Base-by-base conservation (phyloP, 2,329 filamentous ascomycete species). In the Chaetomiaceae sp. region DNA sequence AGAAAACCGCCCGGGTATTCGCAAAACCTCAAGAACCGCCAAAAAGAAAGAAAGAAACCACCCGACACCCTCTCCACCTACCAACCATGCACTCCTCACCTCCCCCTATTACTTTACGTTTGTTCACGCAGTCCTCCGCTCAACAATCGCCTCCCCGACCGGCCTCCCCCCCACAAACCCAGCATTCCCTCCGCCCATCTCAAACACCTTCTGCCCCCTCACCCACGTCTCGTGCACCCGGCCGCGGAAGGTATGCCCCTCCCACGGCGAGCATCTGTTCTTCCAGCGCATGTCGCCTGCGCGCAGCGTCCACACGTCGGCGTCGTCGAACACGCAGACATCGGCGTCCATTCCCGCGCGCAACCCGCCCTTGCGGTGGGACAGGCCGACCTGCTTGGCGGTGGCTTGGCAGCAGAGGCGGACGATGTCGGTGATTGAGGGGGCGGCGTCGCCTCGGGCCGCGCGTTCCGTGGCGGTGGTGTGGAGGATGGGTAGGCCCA, bases 181-280 rank as follows among this genome's bases (percentile, higher is more conserved):
- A 4, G 64, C 69, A 31, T 77, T 71, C 5, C 52, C 62, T 0
- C 75, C 80, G n/a, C 81, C 83, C 29, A 88, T 75, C 58, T 81
- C 79, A 68, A 87, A 95, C n/a, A 96, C 79, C 67, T 80, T 84
- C 59, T 74, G 75, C 0, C 91, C 91, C 6, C 91, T 78, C 57
- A 96, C 66, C 88, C 89, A 96, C 7, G 91, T 96, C 77, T 95
- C 89, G 54, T 74, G 76, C 11, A 96, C 91, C 55, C 90, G 81
- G 1, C 91, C 91, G 43, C 78, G 80, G 64, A 96, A 85, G 29
- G 75, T 78, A 69, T 86, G 87, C 19, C 89, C 89, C 68, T 96
- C 87, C 78, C 95, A 96, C 0, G 91, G 91, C 53, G 86, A 91
- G 75, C 90, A 91, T 66, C 90, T 89, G 71, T 96, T 96, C 71